These are phyloP conservation scores for Candida verbasci DNA, from an alignment of 805 yeast genomes.

Conservation along the genomic window DNA sequence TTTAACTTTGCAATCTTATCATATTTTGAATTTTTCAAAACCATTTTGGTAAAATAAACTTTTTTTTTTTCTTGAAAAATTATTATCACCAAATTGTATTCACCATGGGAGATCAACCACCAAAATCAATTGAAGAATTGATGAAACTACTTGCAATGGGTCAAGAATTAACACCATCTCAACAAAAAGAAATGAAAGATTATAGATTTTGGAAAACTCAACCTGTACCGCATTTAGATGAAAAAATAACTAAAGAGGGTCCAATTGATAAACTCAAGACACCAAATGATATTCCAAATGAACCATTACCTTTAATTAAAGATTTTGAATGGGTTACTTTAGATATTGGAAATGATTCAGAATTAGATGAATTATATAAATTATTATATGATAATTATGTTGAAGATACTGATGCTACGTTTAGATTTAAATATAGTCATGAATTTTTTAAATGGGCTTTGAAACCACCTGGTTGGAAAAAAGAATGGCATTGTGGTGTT, in stretches of 20 bases:
- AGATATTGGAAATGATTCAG: conserved; percentile 49
- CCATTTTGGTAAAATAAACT: conserved; percentile 23
- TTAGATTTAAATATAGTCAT: conserved; percentile 83
- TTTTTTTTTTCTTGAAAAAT: background rate
- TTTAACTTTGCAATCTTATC: conserved; percentile 27
- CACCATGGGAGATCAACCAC: conserved; percentile 7
- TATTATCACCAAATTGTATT: background rate
- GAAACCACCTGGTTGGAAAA: conserved; percentile 87
- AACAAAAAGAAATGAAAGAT: conserved; percentile 74
- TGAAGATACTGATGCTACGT: conserved; percentile 88
- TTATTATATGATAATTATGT: conserved; percentile 87
- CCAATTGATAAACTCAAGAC: conserved; percentile 70
- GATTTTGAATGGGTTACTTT: conserved; percentile 90
- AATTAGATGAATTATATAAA: conserved; percentile 73
- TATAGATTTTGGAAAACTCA: conserved; percentile 98
- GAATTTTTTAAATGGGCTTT: conserved; percentile 90
- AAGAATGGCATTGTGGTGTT: conserved; percentile 92
- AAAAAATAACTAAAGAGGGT: conserved; percentile 63
- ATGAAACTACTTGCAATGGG: conserved; percentile 51
- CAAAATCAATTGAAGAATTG: conserved; percentile 54
- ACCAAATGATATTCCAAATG: conserved; percentile 65
- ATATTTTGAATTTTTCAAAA: conserved; percentile 31
- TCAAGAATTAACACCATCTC: conserved; percentile 50
- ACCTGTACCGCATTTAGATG: conserved; percentile 82
- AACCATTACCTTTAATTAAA: conserved; percentile 64